These are phyloP conservation scores for Phytophthora capsici DNA, from an alignment of 352 stramenopile genomes.

Conservation along the genomic window DNA sequence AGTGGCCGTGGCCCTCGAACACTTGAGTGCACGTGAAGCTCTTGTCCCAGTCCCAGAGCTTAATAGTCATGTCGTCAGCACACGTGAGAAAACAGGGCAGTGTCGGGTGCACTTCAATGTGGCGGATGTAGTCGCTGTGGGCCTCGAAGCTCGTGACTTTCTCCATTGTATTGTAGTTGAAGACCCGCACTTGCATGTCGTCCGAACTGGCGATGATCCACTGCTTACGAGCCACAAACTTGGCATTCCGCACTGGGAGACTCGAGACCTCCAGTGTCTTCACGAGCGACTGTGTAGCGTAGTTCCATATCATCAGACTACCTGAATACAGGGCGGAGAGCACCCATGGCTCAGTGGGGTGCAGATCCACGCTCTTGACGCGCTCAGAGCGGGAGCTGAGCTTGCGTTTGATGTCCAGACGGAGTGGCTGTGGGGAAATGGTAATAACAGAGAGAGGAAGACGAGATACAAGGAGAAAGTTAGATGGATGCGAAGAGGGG, in stretches of 20 bases:
- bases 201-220: conserved; percentile 97
- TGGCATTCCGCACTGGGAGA: conserved; percentile 93
- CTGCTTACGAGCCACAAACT: conserved; percentile 97
- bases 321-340: conserved; percentile 97
- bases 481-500: conserved; percentile 21
- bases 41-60: conserved; percentile 98
- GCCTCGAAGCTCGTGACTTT: conserved; percentile 96
- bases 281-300: conserved; percentile 92
- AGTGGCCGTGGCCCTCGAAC: conserved; percentile 96
- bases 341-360: conserved; percentile 98
- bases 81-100: conserved; percentile 96
- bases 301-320: conserved; percentile 99
- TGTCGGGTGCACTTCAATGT: conserved; percentile 96
- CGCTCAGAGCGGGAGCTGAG: conserved; percentile 95
- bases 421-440: conserved; percentile 54
- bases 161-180: conserved; percentile 99
- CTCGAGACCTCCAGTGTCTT: conserved; percentile 99
- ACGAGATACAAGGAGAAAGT: conserved; percentile 1
- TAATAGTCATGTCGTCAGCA: conserved; percentile 99
- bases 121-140: conserved; percentile 99
- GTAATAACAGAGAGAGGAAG: neutral
- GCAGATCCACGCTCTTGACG: conserved; percentile 99
- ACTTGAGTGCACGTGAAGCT: conserved; percentile 80
- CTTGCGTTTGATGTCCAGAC: conserved; percentile 93
- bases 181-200: conserved; percentile 98